Conservation (phyloP, 2,329 filamentous ascomycete genomes). For the Fusarium sacchari region DNA sequence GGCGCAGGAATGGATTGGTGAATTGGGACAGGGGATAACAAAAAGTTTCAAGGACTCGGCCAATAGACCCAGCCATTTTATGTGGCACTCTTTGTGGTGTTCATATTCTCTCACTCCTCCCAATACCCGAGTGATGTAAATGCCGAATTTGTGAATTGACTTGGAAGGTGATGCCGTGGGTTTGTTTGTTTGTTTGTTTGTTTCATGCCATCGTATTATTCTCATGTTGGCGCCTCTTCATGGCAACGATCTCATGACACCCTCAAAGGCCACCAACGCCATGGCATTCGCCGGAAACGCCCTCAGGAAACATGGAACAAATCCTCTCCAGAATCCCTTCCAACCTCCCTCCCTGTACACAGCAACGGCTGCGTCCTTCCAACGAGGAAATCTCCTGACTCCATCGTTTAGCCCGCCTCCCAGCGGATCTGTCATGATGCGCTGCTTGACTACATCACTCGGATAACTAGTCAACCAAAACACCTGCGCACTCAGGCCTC, state of each 20-base stretch:
- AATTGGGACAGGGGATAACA: constrained; percentile 42
- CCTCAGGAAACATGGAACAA: constrained; percentile 90
- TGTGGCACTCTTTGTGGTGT: constrained; percentile 46
- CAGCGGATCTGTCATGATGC: constrained; percentile 94
- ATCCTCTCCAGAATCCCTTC: constrained; percentile 91
- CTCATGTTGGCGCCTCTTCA: constrained; percentile 37
- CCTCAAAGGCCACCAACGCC: constrained; percentile 93
- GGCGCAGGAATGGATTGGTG: constrained; percentile 47
- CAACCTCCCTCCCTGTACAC: constrained; percentile 81
- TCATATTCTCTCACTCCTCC: constrained; percentile 8
- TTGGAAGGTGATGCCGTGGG: neutral
- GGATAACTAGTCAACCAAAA: constrained; percentile 97
- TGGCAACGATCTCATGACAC: constrained; percentile 78
- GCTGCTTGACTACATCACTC: constrained; percentile 92
- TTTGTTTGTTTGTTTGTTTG: constrained; percentile 12
- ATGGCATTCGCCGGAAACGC: constrained; percentile 97
- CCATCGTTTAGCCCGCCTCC: constrained; percentile 76
- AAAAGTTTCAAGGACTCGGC: constrained; percentile 43
- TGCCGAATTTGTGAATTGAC: neutral
- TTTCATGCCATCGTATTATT: neutral
- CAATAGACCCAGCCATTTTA: constrained; percentile 46
- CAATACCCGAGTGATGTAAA: neutral
- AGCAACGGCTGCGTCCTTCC: constrained; percentile 81
- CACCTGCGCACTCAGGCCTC: constrained; percentile 89
- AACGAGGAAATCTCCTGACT: constrained; percentile 73